Conservation (phyloP, 176 grass and related monocot genomes). For the Eleusine coracana region DNA sequence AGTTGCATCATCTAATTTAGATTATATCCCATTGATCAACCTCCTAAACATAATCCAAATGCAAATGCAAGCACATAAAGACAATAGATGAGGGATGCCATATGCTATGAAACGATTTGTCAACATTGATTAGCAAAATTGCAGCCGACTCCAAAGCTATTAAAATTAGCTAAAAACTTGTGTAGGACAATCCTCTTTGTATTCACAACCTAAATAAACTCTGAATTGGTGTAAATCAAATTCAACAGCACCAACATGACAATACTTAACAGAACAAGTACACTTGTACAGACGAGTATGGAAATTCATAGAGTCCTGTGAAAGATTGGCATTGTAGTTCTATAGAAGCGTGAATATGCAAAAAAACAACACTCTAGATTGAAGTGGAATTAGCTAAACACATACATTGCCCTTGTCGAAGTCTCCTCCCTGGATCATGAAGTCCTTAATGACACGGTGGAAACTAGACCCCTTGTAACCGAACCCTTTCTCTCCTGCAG, state of each 20-base stretch:
- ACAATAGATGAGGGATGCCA: neutral
- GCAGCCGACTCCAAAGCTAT: neutral
- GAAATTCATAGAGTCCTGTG: too few relatives aligned
- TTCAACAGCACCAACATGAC: neutral
- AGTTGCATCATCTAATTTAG: neutral
- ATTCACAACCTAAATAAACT: conserved; percentile 22
- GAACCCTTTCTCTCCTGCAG: conserved; percentile 86
- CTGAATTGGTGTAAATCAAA: conserved; percentile 9
- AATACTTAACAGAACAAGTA: neutral
- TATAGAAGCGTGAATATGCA: neutral
- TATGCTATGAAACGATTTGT: neutral
- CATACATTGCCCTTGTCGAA: conserved; percentile 96
- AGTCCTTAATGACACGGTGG: conserved; percentile 91
- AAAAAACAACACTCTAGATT: neutral
- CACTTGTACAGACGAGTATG: neutral
- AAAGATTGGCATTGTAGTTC: too few relatives aligned
- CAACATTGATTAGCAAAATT: neutral
- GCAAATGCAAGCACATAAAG: neutral
- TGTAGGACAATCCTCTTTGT: neutral
- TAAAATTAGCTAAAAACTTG: neutral
- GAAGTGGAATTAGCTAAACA: neutral
- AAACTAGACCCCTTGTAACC: conserved; percentile 88
- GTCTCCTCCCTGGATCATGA: conserved; percentile 99
- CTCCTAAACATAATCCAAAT: neutral
- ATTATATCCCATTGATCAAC: neutral